These are phyloP conservation scores for Sporothrix brasiliensis DNA, from an alignment of 2,329 filamentous ascomycete species.

Conservation along the genomic window DNA sequence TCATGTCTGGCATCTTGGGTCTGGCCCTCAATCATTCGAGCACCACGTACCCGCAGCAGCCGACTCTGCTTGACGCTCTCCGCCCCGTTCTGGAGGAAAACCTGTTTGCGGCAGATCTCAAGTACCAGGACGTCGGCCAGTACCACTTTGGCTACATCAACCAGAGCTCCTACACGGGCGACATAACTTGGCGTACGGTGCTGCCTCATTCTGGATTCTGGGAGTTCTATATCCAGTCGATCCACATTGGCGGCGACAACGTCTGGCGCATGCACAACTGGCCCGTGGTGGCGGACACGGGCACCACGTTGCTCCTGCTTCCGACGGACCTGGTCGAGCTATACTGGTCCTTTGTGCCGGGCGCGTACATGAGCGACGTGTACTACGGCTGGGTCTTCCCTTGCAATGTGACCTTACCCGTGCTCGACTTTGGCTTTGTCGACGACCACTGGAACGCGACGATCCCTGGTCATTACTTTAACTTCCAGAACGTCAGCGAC, in stretches of 20 bases:
- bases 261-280: slow-evolving; percentile 48
- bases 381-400: slow-evolving; percentile 57
- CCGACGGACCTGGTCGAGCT: slow-evolving; percentile 57
- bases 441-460: slow-evolving; percentile 48
- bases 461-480: slow-evolving; percentile 55
- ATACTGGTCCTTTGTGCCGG: slow-evolving; percentile 62
- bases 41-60: slow-evolving; percentile 49
- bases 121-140: slow-evolving; percentile 51
- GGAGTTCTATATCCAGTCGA: slow-evolving; percentile 45
- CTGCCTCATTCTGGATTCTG: slow-evolving; percentile 56
- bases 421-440: slow-evolving; percentile 55
- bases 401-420: slow-evolving; percentile 54
- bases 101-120: slow-evolving; percentile 56
- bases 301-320: slow-evolving; percentile 67
- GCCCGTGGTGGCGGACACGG: slow-evolving; percentile 67
- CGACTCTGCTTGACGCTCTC: slow-evolving; percentile 52
- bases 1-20: slow-evolving; percentile 57
- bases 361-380: slow-evolving; percentile 53
- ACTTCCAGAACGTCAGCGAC: slow-evolving; percentile 52
- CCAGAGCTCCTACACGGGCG: slow-evolving; percentile 44
- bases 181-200: slow-evolving; percentile 52
- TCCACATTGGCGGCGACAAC: slow-evolving; percentile 43
- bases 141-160: slow-evolving; percentile 58
- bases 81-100: slow-evolving; percentile 46
- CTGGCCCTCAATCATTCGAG: slow-evolving; percentile 53